Evolutionary conservation across 805 yeast genomes (phyloP).

Genomic region (Yarrowia bubula): DNA sequence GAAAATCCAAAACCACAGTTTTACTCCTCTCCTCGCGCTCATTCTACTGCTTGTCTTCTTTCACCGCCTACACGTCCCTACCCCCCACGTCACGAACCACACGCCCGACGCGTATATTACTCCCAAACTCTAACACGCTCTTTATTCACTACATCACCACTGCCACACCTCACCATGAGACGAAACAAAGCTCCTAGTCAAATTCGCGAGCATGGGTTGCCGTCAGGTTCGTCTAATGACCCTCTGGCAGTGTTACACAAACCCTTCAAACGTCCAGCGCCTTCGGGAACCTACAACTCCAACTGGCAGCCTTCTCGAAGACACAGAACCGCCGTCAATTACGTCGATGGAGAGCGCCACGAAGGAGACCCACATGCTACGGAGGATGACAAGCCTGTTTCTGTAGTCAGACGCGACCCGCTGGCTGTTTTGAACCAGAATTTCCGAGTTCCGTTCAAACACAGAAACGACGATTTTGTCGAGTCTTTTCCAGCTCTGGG

Average conservation of each 20-base stretch:
- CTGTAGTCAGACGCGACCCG: neutral
- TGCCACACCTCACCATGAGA: neutral
- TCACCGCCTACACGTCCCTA: neutral
- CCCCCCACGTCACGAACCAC: neutral
- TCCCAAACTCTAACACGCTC: neutral
- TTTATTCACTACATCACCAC: neutral
- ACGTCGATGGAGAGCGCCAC: neutral
- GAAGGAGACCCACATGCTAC: neutral
- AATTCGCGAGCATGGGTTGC: slow-evolving; percentile 8
- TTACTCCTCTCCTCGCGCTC: too few relatives aligned
- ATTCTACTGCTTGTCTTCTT: too few relatives aligned
- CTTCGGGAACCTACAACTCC: slow-evolving; percentile 1
- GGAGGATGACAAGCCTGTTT: neutral
- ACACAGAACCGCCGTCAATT: neutral
- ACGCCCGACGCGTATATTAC: neutral
- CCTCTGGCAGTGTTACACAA: neutral
- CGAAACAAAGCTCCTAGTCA: slow-evolving; percentile 18
- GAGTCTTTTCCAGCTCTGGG: slow-evolving; percentile 65
- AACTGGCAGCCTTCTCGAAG: slow-evolving; percentile 4
- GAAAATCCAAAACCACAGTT: too few relatives aligned
- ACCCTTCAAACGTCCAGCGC: slow-evolving; percentile 16
- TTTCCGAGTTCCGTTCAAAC: slow-evolving; percentile 12
- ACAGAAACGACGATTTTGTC: neutral
- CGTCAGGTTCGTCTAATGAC: neutral
- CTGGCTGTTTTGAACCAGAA: slow-evolving; percentile 22